Base-by-base conservation (phyloP, 768 basidiomycete genomes). In the Lyophyllum decastes region DNA sequence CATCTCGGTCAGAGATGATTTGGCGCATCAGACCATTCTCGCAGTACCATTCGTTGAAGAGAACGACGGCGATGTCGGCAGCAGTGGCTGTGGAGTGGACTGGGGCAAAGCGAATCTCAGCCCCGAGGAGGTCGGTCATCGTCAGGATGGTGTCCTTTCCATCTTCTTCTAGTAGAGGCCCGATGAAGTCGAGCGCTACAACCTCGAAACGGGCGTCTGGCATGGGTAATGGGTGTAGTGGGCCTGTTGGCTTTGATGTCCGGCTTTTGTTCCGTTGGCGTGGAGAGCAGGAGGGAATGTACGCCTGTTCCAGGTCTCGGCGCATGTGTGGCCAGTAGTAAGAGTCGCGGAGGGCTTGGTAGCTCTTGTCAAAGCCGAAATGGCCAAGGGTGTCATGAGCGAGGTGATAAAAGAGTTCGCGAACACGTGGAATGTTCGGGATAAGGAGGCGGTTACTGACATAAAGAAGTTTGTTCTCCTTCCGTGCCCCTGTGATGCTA, bases 261-360 rank as follows among this genome's bases (percentile, higher is more conserved):
- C 45, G 41, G 0, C 60, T 57, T 55, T 80, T 79, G 64, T 77
- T 71, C 0, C 69, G 56, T 41, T 58, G 57, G 30, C 60, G 61
- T 2, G 54, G 49, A 0, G 19, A 4, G 43, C 62, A 64, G 33
- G 46, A 41, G 6, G 57, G 60, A 5, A 64, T 52, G 30, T 64
- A 64, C 0, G 24, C 53, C 5, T 49, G 2, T 38, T 58, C 41
- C 12, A 58, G 46, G n/a, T 61, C 53, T 3, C 44, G 21, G 55
- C 69, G 57, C 76, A 77, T 77, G 41, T 70, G 64, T 41, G 70
- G 67, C 73, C 74, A 70, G 45, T 70, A 76, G 54, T 66, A 76
- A 1, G 66, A 63, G 1, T 61, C 33, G 0, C 61, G 25, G 0
- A 77, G 47, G 0, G 63, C 11, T 0, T 35, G 63, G 49, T 75